A percentile compares a stretch with the other conserved stretches of the same genome.
phyloP scores from a whole-genome alignment of 805 yeast species.

The Clavispora santaluciae region DNA sequence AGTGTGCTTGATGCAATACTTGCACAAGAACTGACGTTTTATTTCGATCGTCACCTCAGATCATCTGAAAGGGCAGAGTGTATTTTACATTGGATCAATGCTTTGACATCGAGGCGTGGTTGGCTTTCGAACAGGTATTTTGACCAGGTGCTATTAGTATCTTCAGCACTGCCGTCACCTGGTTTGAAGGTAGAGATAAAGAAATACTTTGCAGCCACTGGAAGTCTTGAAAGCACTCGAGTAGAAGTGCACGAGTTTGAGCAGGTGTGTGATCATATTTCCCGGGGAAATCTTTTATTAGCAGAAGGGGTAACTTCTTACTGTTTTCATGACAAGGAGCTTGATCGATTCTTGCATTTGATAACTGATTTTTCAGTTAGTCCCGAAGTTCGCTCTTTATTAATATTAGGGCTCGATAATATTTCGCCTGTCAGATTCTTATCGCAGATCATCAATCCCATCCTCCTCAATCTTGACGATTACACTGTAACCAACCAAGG shows the following conservation, averaged over 20 bases:
- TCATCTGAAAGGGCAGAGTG: constrained; percentile 35
- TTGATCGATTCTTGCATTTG: constrained; percentile 21
- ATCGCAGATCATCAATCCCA: neutral
- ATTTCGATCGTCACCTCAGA: constrained; percentile 31
- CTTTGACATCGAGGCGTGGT: too few relatives aligned
- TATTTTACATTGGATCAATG: constrained; percentile 17
- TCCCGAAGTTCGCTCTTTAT: constrained; percentile 23
- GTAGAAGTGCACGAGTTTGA: neutral
- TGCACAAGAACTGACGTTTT: neutral
- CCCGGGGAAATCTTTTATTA: constrained; percentile 29
- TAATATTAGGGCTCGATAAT: neutral
- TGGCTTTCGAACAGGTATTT: neutral
- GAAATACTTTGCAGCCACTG: constrained; percentile 13
- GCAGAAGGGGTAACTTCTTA: constrained; percentile 33
- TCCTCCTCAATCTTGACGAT: constrained; percentile 54
- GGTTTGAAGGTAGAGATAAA: constrained; percentile 9
- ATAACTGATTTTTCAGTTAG: constrained; percentile 24
- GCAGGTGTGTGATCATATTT: neutral
- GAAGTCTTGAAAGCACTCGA: neutral
- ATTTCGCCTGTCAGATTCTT: neutral
- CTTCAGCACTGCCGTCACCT: constrained; percentile 5
- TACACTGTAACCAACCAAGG: constrained; percentile 79
- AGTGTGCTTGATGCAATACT: neutral
- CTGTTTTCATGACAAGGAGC: constrained; percentile 8
- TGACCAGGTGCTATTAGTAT: constrained; percentile 11